Conservation (phyloP, 495 filamentous ascomycete species). For the Thozetella sp. region DNA sequence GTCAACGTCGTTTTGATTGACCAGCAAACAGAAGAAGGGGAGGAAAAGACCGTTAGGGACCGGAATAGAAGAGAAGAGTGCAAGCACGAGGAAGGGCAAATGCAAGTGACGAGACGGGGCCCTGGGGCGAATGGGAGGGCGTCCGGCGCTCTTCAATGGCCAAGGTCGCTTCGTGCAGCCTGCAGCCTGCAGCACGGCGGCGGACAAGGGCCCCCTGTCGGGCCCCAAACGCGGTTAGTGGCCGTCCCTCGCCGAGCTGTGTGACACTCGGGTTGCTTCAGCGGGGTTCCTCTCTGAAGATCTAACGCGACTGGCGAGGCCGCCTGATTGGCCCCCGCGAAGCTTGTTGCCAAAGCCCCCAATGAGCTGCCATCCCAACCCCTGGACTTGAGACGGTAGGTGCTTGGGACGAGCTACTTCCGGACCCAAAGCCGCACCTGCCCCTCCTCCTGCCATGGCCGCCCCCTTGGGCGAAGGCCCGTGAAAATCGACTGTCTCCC, state of each 20-base stretch:
- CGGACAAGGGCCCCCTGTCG: background rate
- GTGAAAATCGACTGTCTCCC: too few relatives aligned
- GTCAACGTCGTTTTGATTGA: background rate
- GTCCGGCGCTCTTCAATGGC: background rate
- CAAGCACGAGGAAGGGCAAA: background rate
- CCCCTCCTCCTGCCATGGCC: too few relatives aligned
- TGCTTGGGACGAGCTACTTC: conserved; percentile 2
- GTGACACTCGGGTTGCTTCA: background rate
- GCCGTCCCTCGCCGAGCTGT: background rate
- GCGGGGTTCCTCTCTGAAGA: background rate
- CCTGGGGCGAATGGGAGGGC: too few relatives aligned
- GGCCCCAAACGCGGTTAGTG: background rate
- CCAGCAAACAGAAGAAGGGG: background rate
- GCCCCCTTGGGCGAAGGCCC: too few relatives aligned
- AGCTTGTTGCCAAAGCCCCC: background rate
- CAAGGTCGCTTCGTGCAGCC: background rate
- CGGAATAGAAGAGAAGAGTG: background rate
- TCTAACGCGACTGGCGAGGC: background rate
- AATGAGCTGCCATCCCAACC: background rate
- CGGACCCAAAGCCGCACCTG: background rate
- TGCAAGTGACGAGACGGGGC: too few relatives aligned
- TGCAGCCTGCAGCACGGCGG: too few relatives aligned
- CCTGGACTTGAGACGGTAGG: conserved; percentile 1
- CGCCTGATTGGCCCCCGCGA: background rate
- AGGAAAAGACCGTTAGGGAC: too few relatives aligned